Evolutionary conservation across 371 early-diverging fungal genomes (phyloP), one percentile per base, ranked within the genome.

Genomic region (Mucor plumbeus): DNA sequence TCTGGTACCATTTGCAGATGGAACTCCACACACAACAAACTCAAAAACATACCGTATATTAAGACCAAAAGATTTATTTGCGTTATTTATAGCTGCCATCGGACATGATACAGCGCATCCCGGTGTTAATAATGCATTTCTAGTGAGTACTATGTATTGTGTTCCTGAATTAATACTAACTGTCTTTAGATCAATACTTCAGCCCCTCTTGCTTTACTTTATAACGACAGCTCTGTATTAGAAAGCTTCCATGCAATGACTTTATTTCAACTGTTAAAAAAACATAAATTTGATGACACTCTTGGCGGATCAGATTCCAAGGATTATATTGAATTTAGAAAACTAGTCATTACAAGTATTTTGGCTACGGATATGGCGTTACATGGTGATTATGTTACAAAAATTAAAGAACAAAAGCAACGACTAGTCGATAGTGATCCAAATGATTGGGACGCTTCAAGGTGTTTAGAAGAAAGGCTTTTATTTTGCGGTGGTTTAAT

Each of bases 171-270:
- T 21, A 35, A 21, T 56, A 13, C 14, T 19, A 7, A 14, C 13
- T 34, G 13, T 11, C 31, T 44, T 0, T 62, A 71, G 68, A 63
- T 71, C 26, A 74, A 68, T 63, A 38, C 75, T 31, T 59, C 82
- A 39, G 90, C 94, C 41, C 94, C 91, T 40, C 79, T 93, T 43
- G 97, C 98, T 26, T 76, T 91, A 56, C 77, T 96, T 5, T 97
- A 96, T 84, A 95, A 96, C 71, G 96, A 96, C 80, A 85, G 88
- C 58, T 92, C 95, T 0, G 93, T 96, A 6, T 86, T 98, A 17
- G 98, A 98, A 78, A 95, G 92, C 78, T 93, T 94, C 75, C 98
- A 98, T 78, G 88, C 92, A 5, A 88, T 93, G 73, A 83, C 94
- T 4, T 86, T 95, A 40, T 95, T 94, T 74, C 87, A 90, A 66